These are phyloP conservation scores for Chalaropsis thielavioides DNA, from an alignment of 2,329 filamentous ascomycete genomes.

Conservation along the genomic window DNA sequence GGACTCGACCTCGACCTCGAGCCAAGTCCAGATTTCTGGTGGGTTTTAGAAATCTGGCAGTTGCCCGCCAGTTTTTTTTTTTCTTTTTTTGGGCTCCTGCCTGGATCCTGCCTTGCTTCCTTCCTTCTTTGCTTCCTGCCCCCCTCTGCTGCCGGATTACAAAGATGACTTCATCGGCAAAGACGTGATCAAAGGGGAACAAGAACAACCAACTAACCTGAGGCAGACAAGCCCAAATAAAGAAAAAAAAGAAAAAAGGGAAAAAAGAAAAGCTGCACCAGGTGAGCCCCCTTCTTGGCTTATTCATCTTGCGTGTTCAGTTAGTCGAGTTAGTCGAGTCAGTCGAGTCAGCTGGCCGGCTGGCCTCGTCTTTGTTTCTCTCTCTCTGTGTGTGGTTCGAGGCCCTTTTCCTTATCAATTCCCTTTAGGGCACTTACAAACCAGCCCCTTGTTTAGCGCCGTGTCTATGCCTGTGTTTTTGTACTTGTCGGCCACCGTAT, in stretches of 20 bases:
- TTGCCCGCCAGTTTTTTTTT: too few relatives aligned
- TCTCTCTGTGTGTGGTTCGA: not conserved
- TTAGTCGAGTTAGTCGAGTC: not conserved
- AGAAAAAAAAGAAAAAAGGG: not conserved
- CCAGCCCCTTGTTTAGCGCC: not conserved
- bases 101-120: not conserved
- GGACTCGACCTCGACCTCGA: not conserved
- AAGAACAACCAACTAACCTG: not conserved
- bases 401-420: not conserved
- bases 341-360: not conserved
- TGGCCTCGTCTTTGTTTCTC: too few relatives aligned
- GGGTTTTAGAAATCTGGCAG: too few relatives aligned
- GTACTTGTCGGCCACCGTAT: not conserved
- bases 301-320: not conserved
- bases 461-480: not conserved
- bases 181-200: not conserved
- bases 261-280: not conserved
- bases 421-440: not conserved
- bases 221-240: not conserved
- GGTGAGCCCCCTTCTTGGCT: not conserved
- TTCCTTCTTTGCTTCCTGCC: not conserved
- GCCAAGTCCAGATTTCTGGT: not conserved
- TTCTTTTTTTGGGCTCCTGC: too few relatives aligned
- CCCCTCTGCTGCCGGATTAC: not conserved
- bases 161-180: not conserved